A percentile compares a stretch with the other conserved stretches of the same genome.
These are phyloP conservation scores for Dendrocalamus sinicus DNA, from an alignment of 176 grass and related monocot species.

Conservation along the genomic window DNA sequence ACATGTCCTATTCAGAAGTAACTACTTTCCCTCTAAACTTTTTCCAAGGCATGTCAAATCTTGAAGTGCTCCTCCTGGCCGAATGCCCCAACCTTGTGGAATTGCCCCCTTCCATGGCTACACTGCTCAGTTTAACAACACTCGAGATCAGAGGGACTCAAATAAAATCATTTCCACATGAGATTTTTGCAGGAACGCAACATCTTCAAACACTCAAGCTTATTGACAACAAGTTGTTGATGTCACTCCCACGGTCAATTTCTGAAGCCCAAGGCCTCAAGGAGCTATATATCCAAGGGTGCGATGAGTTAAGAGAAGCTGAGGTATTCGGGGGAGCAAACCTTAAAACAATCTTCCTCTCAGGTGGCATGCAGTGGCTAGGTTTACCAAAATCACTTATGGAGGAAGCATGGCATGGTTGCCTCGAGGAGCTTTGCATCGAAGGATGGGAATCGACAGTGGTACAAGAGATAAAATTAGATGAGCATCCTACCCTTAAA, in stretches of 20 bases:
- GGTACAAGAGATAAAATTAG: background rate
- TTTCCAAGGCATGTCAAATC: background rate
- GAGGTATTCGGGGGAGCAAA: too few species aligned
- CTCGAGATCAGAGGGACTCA: background rate
- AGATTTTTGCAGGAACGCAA: background rate
- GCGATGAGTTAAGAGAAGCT: too few species aligned
- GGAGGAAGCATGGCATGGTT: too few species aligned
- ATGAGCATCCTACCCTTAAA: background rate
- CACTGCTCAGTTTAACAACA: background rate
- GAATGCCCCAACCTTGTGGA: conserved; percentile 25
- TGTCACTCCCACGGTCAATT: background rate
- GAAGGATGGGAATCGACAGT: too few species aligned
- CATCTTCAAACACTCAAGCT: background rate
- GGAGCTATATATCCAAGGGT: too few species aligned
- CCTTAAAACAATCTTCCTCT: too few species aligned
- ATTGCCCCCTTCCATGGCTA: background rate
- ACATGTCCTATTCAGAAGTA: conserved; percentile 4
- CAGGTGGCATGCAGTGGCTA: too few species aligned
- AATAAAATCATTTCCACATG: background rate
- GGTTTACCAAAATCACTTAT: too few species aligned
- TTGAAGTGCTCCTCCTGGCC: background rate
- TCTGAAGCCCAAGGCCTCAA: background rate
- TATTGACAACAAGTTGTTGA: background rate
- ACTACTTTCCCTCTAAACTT: rapidly evolving
- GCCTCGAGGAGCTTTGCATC: too few species aligned